Evolutionary conservation across 257 asterid species (phyloP).

Genomic region (Solanum pimpinellifolium): DNA sequence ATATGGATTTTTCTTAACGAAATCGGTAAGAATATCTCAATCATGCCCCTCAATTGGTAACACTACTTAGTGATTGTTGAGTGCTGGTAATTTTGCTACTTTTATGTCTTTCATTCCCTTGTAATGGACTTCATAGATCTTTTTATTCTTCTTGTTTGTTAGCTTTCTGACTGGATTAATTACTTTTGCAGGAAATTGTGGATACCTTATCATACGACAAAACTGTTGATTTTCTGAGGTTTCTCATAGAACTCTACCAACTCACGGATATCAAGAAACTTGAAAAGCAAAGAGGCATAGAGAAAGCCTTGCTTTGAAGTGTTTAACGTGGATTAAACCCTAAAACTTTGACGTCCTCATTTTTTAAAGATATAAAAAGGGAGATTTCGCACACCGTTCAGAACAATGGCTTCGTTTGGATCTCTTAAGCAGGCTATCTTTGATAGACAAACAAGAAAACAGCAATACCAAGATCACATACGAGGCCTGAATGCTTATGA

Average conservation of each 20-base stretch:
- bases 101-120: neutral
- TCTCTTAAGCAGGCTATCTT: constrained; percentile 67
- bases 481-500: constrained; percentile 96
- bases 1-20: neutral
- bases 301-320: neutral
- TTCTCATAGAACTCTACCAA: neutral
- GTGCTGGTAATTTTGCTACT: neutral
- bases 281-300: neutral
- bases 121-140: neutral
- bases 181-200: neutral
- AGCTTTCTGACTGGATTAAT: neutral
- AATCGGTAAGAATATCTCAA: neutral
- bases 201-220: neutral
- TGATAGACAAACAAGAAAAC: constrained; percentile 78
- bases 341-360: neutral
- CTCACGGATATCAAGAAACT: neutral
- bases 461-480: constrained; percentile 84
- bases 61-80: neutral
- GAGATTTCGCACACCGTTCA: neutral
- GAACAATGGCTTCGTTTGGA: constrained; percentile 67
- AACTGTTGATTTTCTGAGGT: neutral
- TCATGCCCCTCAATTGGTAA: neutral
- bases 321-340: neutral
- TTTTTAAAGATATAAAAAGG: neutral
- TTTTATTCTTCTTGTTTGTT: neutral